A percentile compares a stretch with the other conserved stretches of the same genome.
Evolutionary conservation across 345 rosid species (phyloP).

Genomic region (Salix exigua): DNA sequence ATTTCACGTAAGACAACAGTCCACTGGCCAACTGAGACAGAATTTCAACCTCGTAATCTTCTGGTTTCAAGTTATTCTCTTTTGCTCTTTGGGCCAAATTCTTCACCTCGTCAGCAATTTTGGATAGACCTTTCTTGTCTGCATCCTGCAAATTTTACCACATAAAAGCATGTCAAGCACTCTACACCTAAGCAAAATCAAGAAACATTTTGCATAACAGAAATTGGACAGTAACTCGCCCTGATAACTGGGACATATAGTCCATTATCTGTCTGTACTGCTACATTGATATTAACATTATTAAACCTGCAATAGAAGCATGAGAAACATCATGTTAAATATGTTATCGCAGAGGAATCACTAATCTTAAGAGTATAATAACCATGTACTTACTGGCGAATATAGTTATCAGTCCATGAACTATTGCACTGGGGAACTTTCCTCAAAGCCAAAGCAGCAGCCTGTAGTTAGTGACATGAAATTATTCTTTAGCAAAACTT

Average conservation of each 20-base stretch:
- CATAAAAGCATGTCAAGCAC: neutral
- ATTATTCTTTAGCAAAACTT: neutral
- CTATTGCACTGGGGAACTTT: slow-evolving; percentile 97
- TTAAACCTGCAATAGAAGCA: slow-evolving; percentile 48
- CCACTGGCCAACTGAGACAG: neutral
- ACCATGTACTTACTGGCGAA: slow-evolving; percentile 73
- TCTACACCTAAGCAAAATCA: neutral
- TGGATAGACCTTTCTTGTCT: slow-evolving; percentile 87
- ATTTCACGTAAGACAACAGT: neutral
- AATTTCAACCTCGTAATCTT: slow-evolving; percentile 77
- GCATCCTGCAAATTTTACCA: slow-evolving; percentile 58
- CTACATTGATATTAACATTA: slow-evolving; percentile 83
- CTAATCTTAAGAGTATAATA: neutral
- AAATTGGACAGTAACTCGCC: slow-evolving; percentile 38
- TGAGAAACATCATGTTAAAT: slow-evolving; percentile 1
- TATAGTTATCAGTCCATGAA: slow-evolving; percentile 92
- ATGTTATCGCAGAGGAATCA: neutral
- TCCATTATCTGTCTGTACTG: slow-evolving; percentile 96
- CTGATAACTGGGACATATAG: slow-evolving; percentile 90
- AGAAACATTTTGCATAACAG: neutral
- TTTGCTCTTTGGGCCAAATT: slow-evolving; percentile 82
- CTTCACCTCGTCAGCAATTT: slow-evolving; percentile 77
- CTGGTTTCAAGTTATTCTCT: slow-evolving; percentile 86
- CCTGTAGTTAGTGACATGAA: slow-evolving; percentile 40
- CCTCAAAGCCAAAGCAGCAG: slow-evolving; percentile 91